phyloP scores from a whole-genome alignment of 108 stramenopile genomes.

The Fragilaria radians region DNA sequence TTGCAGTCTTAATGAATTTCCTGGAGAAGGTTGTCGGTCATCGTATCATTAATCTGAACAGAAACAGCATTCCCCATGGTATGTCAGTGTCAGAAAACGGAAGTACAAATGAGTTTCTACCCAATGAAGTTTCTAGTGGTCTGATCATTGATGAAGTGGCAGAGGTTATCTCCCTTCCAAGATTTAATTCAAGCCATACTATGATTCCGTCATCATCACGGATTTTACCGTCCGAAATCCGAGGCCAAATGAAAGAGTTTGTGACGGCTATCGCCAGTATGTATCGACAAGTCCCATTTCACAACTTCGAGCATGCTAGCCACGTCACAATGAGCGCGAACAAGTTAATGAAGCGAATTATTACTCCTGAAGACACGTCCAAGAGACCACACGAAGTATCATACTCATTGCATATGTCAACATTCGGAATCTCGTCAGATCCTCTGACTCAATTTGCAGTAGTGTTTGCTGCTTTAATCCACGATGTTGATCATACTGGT shows the following conservation, averaged over 20 bases:
- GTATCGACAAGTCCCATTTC: slow-evolving; percentile 33
- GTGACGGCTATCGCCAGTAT: slow-evolving; percentile 6
- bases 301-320: slow-evolving; percentile 36
- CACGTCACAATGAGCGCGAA: slow-evolving; percentile 25
- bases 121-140: neutral
- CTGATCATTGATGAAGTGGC: slow-evolving; percentile 5
- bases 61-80: neutral
- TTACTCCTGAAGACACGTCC: slow-evolving; percentile 4
- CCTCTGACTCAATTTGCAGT: slow-evolving; percentile 26
- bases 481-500: slow-evolving; percentile 30
- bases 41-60: neutral
- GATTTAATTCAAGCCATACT: slow-evolving; percentile 1
- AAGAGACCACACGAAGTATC: neutral
- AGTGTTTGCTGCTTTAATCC: slow-evolving; percentile 23
- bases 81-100: neutral
- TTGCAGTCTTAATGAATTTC: neutral
- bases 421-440: slow-evolving; percentile 27
- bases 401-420: slow-evolving; percentile 1
- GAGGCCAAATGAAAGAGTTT: slow-evolving; percentile 7
- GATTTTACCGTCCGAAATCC: neutral
- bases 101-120: neutral
- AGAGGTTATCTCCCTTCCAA: slow-evolving; percentile 7
- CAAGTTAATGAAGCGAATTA: slow-evolving; percentile 24
- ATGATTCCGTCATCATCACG: neutral
- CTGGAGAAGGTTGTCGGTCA: neutral